phyloP scores from a whole-genome alignment of 2,329 filamentous ascomycete genomes.

The Podosphaera aphanis region DNA sequence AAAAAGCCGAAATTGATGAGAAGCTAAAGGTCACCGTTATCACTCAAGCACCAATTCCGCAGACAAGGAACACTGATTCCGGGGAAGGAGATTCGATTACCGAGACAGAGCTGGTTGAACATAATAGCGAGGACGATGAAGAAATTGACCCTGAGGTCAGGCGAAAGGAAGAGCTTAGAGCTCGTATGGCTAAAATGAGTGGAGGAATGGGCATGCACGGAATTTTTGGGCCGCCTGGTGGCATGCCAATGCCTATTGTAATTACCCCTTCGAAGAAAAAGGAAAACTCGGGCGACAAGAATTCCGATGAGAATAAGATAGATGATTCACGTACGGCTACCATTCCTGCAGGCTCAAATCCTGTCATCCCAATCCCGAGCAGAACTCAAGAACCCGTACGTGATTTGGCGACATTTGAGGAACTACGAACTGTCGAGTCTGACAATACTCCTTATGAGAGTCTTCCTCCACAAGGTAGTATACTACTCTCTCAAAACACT shows the following conservation, averaged over 20 bases:
- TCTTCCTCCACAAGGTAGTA: slow-evolving; percentile 17
- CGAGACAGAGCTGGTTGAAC: slow-evolving; percentile 21
- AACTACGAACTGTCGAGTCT: slow-evolving; percentile 22
- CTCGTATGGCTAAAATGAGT: slow-evolving; percentile 96
- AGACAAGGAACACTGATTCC: slow-evolving; percentile 19
- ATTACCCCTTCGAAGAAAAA: slow-evolving; percentile 31
- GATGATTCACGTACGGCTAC: slow-evolving; percentile 26
- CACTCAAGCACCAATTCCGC: slow-evolving; percentile 19
- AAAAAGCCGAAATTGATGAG: slow-evolving; percentile 53
- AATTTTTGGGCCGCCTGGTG: slow-evolving; percentile 59
- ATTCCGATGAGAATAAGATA: slow-evolving; percentile 21
- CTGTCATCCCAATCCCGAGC: slow-evolving; percentile 48
- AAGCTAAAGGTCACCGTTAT: slow-evolving; percentile 17
- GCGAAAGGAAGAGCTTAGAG: slow-evolving; percentile 68
- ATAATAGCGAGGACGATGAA: slow-evolving; percentile 34
- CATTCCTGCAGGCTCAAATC: too few relatives aligned
- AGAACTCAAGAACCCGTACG: slow-evolving; percentile 14
- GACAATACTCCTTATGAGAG: slow-evolving; percentile 23
- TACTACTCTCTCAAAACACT: background rate
- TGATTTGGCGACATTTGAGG: slow-evolving; percentile 9
- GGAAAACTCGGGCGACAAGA: slow-evolving; percentile 23
- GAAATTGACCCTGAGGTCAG: slow-evolving; percentile 72
- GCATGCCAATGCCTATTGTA: slow-evolving; percentile 36
- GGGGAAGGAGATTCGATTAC: slow-evolving; percentile 23
- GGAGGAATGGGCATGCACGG: slow-evolving; percentile 92